A percentile compares a stretch with the other conserved stretches of the same genome.
Evolutionary conservation across 805 yeast species (phyloP).

Genomic region (Yamadazyma ubonensis): DNA sequence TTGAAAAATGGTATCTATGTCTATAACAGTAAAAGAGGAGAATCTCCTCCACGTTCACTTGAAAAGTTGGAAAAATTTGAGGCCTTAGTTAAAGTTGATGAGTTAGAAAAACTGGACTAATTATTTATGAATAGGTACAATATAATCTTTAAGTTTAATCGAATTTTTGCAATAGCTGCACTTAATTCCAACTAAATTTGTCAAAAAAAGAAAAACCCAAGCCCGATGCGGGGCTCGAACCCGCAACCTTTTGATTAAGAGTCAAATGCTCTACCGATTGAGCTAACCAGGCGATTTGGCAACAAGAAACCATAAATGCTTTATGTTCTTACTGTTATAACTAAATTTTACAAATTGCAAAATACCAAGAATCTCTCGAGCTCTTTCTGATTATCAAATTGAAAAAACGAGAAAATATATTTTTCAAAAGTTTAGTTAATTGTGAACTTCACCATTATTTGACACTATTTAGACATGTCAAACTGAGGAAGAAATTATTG

Average conservation of each 20-base stretch:
- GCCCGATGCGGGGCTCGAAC: slow-evolving; percentile 38
- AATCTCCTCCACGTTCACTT: slow-evolving; percentile 1
- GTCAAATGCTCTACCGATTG: slow-evolving; percentile 32
- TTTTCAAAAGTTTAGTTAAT: too few species aligned
- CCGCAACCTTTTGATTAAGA: slow-evolving; percentile 33
- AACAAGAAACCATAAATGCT: too few species aligned
- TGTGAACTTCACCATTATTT: too few species aligned
- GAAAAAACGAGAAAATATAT: too few species aligned
- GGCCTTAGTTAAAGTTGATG: background rate
- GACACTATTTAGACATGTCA: too few species aligned
- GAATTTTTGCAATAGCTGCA: background rate
- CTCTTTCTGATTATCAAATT: too few species aligned
- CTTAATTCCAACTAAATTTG: background rate
- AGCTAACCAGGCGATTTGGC: slow-evolving; percentile 30
- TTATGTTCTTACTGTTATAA: too few species aligned
- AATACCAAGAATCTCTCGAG: too few species aligned
- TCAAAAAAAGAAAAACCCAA: slow-evolving; percentile 12
- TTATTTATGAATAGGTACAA: too few species aligned
- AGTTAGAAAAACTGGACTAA: background rate
- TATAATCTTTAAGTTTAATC: background rate
- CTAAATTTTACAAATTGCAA: too few species aligned
- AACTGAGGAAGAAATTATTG: too few species aligned
- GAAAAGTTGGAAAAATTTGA: background rate
- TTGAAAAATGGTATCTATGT: slow-evolving; percentile 48
- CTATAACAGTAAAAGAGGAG: slow-evolving; percentile 37